Evolutionary conservation across 306 rosid species (phyloP), one percentile per base, ranked within the genome.

Genomic region (Neltuma alba): DNA sequence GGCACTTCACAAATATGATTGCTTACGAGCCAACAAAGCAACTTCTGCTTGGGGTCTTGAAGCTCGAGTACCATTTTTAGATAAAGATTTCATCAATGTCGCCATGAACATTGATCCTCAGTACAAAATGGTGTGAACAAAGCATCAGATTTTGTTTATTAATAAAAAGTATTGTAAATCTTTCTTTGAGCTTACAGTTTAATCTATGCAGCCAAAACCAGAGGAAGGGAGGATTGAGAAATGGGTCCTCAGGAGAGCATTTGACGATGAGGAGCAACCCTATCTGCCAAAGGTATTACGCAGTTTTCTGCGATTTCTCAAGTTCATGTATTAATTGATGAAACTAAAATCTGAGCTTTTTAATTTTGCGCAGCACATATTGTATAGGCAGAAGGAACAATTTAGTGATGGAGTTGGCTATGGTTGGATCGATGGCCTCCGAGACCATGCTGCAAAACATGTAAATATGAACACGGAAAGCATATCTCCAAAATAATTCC

Each of bases 321-420:
- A n/a, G 16, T 38, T 12, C 25, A 18, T 11, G 44, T 10, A 30
- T 40, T 50, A 50, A 40, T 63, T 44, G 38, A 30, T 76, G 13
- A 68, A 65, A 65, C 80, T 76, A 75, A 79, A 68, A 70, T 80
- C 18, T 37, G 63, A 72, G 42, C 25, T 3, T 74, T 58, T 87
- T 20, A 4, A 54, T 80, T 25, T 76, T 65, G 6, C 72, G 89
- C 92, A 93, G 97, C 91, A 90, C 83, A 92, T 93, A 75, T 76
- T 93, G 69, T 90, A 91, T 36, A 89, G 98, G 78, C 98, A 91
- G 80, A 93, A 93, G 69, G 98, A 93, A 70, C 98, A 93, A 69
- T 93, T 91, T 80, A 93, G 97, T 70, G 97, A 93, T 78, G 97
- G 98, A 18, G 98, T 93, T 28, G 98, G 98, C 69, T 93, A 93